Conservation (phyloP, 192 early-diverging fungal genomes). For the Backusella tarrabulga region DNA sequence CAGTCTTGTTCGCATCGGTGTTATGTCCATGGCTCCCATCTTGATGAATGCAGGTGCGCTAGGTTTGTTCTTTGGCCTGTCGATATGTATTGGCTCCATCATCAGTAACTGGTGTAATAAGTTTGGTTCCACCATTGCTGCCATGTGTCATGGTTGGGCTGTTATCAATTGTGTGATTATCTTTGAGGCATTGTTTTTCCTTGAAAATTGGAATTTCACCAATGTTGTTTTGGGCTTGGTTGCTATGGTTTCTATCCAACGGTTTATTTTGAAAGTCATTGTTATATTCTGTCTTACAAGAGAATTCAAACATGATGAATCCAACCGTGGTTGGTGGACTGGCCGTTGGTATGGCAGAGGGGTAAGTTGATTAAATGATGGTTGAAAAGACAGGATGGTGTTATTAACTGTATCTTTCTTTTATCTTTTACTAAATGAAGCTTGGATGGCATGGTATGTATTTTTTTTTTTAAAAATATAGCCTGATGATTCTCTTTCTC, state of each 20-base stretch:
- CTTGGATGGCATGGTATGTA: slow-evolving; percentile 41
- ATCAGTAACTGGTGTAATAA: slow-evolving; percentile 63
- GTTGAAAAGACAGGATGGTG: not conserved
- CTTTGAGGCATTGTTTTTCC: slow-evolving; percentile 64
- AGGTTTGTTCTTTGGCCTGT: slow-evolving; percentile 62
- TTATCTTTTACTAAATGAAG: slow-evolving; percentile 1
- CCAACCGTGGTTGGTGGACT: slow-evolving; percentile 87
- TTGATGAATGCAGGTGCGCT: slow-evolving; percentile 66
- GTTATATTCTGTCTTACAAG: slow-evolving; percentile 70
- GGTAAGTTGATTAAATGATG: slow-evolving; percentile 42
- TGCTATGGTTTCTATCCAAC: slow-evolving; percentile 63
- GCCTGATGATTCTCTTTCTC: no score
- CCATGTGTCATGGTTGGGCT: slow-evolving; percentile 60
- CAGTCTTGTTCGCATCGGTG: slow-evolving; percentile 57
- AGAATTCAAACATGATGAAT: slow-evolving; percentile 81
- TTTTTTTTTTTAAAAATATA: not conserved
- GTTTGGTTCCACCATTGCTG: slow-evolving; percentile 73
- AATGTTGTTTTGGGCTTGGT: slow-evolving; percentile 68
- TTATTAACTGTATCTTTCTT: not conserved
- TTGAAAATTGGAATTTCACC: slow-evolving; percentile 65
- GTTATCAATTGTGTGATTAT: slow-evolving; percentile 58
- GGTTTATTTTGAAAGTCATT: slow-evolving; percentile 67
- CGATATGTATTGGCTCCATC: slow-evolving; percentile 59
- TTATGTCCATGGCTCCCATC: slow-evolving; percentile 69
- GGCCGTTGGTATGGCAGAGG: slow-evolving; percentile 79